Evolutionary conservation across 306 rosid genomes (phyloP).

Genomic region (Senna siamea): DNA sequence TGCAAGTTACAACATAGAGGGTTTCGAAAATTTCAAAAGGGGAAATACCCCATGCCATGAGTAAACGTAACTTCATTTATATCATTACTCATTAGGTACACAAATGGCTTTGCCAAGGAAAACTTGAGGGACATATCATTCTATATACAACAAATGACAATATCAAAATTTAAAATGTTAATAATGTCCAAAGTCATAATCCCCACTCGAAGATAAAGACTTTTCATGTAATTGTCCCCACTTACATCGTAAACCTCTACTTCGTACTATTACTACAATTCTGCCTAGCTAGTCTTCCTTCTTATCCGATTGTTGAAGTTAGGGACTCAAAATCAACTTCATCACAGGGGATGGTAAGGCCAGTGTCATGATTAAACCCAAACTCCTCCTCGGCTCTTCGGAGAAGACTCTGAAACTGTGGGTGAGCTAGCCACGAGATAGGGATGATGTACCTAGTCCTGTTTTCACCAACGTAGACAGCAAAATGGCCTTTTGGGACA

Average conservation of each 20-base stretch:
- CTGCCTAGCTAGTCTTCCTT: conserved; percentile 1
- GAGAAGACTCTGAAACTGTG: conserved; percentile 73
- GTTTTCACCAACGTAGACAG: conserved; percentile 84
- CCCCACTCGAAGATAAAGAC: conserved; percentile 27
- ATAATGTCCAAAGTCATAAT: conserved; percentile 1
- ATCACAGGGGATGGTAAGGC: conserved; percentile 85
- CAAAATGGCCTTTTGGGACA: conserved; percentile 87
- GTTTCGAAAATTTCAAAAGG: conserved; percentile 6
- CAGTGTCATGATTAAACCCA: conserved; percentile 82
- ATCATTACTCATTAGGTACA: conserved; percentile 9
- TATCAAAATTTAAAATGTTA: conserved; percentile 29
- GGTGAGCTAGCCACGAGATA: conserved; percentile 73
- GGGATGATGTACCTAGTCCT: conserved; percentile 78
- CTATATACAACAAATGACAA: conserved; percentile 37
- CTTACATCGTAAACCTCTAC: neutral
- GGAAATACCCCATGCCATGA: conserved; percentile 9
- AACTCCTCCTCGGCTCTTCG: conserved; percentile 84
- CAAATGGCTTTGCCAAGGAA: conserved; percentile 29
- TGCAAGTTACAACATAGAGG: neutral
- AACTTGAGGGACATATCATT: conserved; percentile 25
- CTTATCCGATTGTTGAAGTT: conserved; percentile 57
- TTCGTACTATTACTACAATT: too few species aligned
- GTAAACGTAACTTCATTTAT: conserved; percentile 7
- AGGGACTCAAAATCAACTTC: conserved; percentile 67
- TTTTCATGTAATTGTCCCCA: neutral